These are phyloP conservation scores for Tolypocladium ovalisporum DNA, from an alignment of 2,329 filamentous ascomycete species.

Conservation along the genomic window DNA sequence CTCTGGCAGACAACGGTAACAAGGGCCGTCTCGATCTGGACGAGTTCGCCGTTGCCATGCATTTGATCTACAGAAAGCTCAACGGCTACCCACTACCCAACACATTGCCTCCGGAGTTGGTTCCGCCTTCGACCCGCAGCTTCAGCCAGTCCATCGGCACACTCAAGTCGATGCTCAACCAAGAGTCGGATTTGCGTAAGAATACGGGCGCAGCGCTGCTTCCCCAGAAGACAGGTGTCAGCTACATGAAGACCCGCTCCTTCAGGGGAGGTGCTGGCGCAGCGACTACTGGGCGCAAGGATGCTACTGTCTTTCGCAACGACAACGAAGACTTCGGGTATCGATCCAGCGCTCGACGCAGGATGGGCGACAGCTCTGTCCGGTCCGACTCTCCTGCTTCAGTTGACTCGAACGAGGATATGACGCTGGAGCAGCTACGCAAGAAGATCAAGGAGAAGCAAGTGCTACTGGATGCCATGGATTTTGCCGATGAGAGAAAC, in stretches of 20 bases:
- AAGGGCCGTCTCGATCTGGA: constrained; percentile 91
- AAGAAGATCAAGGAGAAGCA: constrained; percentile 95
- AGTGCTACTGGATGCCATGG: constrained; percentile 87
- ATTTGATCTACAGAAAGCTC: constrained; percentile 93
- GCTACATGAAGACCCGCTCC: constrained; percentile 92
- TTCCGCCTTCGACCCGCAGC: constrained; percentile 89
- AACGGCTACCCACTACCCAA: constrained; percentile 91
- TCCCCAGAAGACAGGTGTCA: constrained; percentile 94
- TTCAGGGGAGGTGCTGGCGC: constrained; percentile 59
- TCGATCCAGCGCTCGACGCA: constrained; percentile 82
- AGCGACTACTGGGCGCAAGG: constrained; percentile 59
- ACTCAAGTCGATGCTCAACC: constrained; percentile 78
- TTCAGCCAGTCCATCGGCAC: constrained; percentile 87
- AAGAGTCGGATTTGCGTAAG: constrained; percentile 85
- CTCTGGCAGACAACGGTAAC: constrained; percentile 84
- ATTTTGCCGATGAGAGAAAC: constrained; percentile 86
- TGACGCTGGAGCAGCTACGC: constrained; percentile 74
- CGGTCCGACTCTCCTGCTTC: constrained; percentile 68
- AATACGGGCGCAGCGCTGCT: constrained; percentile 80
- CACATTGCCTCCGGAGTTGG: constrained; percentile 78
- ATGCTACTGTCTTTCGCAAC: constrained; percentile 94
- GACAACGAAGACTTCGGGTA: constrained; percentile 91
- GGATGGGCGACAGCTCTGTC: constrained; percentile 69
- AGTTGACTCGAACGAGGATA: constrained; percentile 63
- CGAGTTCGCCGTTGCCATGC: constrained; percentile 97